A percentile compares a stretch with the other conserved stretches of the same genome.
These are phyloP conservation scores for Lagenaria siceraria DNA, from an alignment of 306 rosid species.

Conservation along the genomic window DNA sequence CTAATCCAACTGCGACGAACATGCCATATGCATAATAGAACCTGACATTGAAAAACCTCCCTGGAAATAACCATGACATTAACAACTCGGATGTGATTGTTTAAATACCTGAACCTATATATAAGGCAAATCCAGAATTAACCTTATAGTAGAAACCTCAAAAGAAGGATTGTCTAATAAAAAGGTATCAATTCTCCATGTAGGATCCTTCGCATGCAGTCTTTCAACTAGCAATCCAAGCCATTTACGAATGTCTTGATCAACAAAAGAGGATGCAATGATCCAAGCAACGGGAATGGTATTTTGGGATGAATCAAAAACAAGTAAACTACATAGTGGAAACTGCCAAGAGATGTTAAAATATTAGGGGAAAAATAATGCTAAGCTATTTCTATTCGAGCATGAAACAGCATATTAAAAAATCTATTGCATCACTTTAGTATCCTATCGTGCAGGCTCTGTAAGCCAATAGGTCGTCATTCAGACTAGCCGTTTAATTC, in stretches of 20 bases:
- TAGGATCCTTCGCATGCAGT: constrained; percentile 44
- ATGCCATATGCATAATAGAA: constrained; percentile 56
- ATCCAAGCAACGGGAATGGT: constrained; percentile 86
- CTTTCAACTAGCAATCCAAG: constrained; percentile 49
- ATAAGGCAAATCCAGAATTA: constrained; percentile 5
- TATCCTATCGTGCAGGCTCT: neutral
- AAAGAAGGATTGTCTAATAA: constrained; percentile 62
- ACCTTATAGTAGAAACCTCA: constrained; percentile 48
- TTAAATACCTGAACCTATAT: neutral
- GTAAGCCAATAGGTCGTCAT: neutral
- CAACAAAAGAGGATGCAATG: constrained; percentile 40
- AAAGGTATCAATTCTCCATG: constrained; percentile 56
- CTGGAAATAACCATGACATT: constrained; percentile 33
- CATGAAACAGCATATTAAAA: neutral
- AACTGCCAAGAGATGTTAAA: constrained; percentile 29
- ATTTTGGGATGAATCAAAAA: constrained; percentile 55
- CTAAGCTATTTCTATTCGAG: neutral
- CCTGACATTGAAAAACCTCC: constrained; percentile 61
- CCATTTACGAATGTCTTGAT: constrained; percentile 57
- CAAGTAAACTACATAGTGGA: constrained; percentile 58
- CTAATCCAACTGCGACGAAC: constrained; percentile 60
- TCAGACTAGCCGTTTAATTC: neutral
- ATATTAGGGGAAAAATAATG: neutral
- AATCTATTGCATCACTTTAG: neutral
- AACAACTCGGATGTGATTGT: neutral